These are phyloP conservation scores for Nicotiana sylvestris DNA, from an alignment of 257 asterid species.

Conservation along the genomic window DNA sequence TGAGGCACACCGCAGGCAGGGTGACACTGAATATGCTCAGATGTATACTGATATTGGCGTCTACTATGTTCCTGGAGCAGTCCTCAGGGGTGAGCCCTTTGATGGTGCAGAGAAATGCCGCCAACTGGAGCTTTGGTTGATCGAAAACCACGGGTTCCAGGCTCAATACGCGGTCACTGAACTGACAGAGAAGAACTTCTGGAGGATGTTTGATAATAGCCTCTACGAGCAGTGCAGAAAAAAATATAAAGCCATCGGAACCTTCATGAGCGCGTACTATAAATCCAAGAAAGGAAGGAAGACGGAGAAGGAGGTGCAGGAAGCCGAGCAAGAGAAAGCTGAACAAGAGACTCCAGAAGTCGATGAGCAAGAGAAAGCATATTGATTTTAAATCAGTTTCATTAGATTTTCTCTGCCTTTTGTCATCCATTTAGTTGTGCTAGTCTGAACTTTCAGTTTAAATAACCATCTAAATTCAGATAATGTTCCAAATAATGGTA, in stretches of 20 bases:
- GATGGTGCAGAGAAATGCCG: conserved; percentile 90
- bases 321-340: conserved; percentile 88
- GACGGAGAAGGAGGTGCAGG: conserved; percentile 95
- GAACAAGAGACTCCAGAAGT: conserved; percentile 30
- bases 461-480: not conserved
- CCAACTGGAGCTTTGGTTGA: conserved; percentile 70
- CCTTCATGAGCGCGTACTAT: conserved; percentile 90
- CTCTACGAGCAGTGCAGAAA: conserved; percentile 81
- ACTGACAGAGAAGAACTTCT: conserved; percentile 78
- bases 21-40: conserved; percentile 78
- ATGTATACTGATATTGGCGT: conserved; percentile 92
- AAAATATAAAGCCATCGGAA: conserved; percentile 72
- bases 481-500: not conserved
- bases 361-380: conserved; percentile 26
- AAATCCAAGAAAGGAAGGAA: conserved; percentile 94
- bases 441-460: not conserved
- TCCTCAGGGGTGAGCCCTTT: conserved; percentile 75
- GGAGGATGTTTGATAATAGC: conserved; percentile 95
- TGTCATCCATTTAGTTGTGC: not conserved
- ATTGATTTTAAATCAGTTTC: not conserved
- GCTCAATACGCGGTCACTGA: conserved; percentile 96
- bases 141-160: conserved; percentile 88
- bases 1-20: conserved; percentile 37
- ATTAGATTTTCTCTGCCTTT: not conserved
- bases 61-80: conserved; percentile 89